Percentiles rank a stretch among this genome's conserved stretches.
phyloP scores from a whole-genome alignment of 2,329 filamentous ascomycete species.

The Pestalotiopsis sp. region DNA sequence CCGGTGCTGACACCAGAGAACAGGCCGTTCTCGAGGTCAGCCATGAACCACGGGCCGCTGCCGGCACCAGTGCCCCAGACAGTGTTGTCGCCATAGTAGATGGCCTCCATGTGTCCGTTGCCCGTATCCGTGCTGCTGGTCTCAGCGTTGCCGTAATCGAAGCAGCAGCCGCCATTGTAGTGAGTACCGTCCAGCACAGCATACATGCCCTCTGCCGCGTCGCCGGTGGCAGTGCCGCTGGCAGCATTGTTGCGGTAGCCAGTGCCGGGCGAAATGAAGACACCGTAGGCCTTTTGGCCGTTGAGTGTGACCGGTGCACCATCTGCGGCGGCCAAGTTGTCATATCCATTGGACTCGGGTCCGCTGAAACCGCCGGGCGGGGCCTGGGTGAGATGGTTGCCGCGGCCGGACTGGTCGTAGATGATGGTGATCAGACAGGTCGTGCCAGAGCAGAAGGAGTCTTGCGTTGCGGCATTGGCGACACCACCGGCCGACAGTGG shows the following conservation, averaged over 20 bases:
- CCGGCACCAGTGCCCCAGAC: slow-evolving; percentile 60
- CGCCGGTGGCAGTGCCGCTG: slow-evolving; percentile 55
- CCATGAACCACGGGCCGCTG: slow-evolving; percentile 69
- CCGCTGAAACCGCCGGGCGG: slow-evolving; percentile 59
- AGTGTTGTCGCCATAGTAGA: slow-evolving; percentile 63
- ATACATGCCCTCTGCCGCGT: slow-evolving; percentile 62
- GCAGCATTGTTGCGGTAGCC: slow-evolving; percentile 64
- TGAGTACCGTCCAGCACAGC: slow-evolving; percentile 62
- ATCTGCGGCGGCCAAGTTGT: slow-evolving; percentile 61
- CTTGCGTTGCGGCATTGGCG: slow-evolving; percentile 63
- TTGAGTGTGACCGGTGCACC: slow-evolving; percentile 64
- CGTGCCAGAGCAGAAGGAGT: slow-evolving; percentile 61
- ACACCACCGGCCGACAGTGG: slow-evolving; percentile 62
- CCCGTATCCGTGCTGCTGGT: slow-evolving; percentile 55
- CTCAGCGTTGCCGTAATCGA: slow-evolving; percentile 62
- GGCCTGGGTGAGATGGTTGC: slow-evolving; percentile 66
- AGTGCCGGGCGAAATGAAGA: slow-evolving; percentile 62
- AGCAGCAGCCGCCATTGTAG: slow-evolving; percentile 59
- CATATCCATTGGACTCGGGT: slow-evolving; percentile 58
- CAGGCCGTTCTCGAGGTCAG: slow-evolving; percentile 68
- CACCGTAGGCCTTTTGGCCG: slow-evolving; percentile 64
- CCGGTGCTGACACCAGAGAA: slow-evolving; percentile 55
- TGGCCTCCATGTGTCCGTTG: slow-evolving; percentile 69
- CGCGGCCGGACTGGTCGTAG: slow-evolving; percentile 66
- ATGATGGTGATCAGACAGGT: slow-evolving; percentile 67